Base-by-base conservation (phyloP, 1,139 yeast genomes). In the Hyphopichia buzzinii region DNA sequence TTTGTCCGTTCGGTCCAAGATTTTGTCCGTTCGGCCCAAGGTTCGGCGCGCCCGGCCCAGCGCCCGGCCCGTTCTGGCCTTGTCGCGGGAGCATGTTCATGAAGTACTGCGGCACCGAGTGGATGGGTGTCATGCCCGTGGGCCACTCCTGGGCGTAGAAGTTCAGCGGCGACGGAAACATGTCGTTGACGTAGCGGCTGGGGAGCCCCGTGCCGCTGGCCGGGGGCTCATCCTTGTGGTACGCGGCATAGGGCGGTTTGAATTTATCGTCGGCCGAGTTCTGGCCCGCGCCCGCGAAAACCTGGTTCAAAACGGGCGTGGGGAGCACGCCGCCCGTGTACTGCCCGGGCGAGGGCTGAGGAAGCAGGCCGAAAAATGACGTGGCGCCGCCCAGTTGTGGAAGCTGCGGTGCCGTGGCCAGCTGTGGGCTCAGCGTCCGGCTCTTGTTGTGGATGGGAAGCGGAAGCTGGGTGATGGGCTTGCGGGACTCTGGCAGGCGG, bases 131-230 rank as follows among this genome's bases (percentile, higher is more conserved):
- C 55, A 68, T 64, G 1, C 72, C 72, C 4, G 64, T 48, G n/a
- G 67, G 57, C 76, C 75, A 70, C 37, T 70, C 76, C 39, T 68
- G 75, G 2, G 64, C 68, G 37, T 69, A 74, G 42, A 75, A 72
- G 37, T 68, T 75, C 8, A 74, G 66, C 2, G 81, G 81, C 6
- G 78, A 72, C 12, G 80, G 80, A 51, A 76, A 76, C 49, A 76
- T 64, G 47, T 76, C 81, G 40, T 71, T 72, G 28, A 75, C 74
- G 39, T 74, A 75, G 34, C 77, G 60, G 4, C 76, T 67, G 0
- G 79, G 78, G 21, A 76, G 54, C 2, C 74, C 79, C 17, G 74
- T 25, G 24, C 7, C 24, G 11, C 24, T 21, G 27, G 27, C 27
- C 27, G 27, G 14, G 35, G 72, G 79, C 32, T 69, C 77, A 4